These are phyloP conservation scores for Rhododendron griersonianum DNA, from an alignment of 148 eudicot species.

Conservation along the genomic window DNA sequence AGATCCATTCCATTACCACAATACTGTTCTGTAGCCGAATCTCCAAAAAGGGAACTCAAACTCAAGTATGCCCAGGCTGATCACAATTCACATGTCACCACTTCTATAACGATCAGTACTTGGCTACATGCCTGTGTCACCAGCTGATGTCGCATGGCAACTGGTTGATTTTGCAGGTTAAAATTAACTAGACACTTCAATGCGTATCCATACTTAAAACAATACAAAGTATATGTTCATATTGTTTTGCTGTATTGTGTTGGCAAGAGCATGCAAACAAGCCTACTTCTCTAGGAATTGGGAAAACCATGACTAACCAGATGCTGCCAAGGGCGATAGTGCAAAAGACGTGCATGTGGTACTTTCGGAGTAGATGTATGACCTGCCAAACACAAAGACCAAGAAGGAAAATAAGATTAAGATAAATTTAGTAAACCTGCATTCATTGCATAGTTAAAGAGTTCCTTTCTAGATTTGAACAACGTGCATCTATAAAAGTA, in stretches of 20 bases:
- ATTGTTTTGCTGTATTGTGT: background rate
- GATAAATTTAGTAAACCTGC: background rate
- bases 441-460: background rate
- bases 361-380: conserved; percentile 7
- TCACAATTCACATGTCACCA: background rate
- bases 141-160: background rate
- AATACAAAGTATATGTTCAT: background rate
- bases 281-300: background rate
- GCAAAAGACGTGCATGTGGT: background rate
- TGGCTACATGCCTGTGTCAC: background rate
- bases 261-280: background rate
- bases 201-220: background rate
- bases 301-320: conserved; percentile 17
- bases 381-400: conserved; percentile 12
- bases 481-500: background rate
- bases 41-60: background rate
- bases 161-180: background rate
- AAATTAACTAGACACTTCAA: background rate
- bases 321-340: conserved; percentile 14
- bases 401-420: background rate
- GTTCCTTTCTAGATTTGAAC: background rate
- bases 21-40: background rate
- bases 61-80: background rate
- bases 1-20: background rate
- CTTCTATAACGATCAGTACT: background rate